phyloP scores from a whole-genome alignment of 2,329 filamentous ascomycete species.

The Botrytis galanthina region DNA sequence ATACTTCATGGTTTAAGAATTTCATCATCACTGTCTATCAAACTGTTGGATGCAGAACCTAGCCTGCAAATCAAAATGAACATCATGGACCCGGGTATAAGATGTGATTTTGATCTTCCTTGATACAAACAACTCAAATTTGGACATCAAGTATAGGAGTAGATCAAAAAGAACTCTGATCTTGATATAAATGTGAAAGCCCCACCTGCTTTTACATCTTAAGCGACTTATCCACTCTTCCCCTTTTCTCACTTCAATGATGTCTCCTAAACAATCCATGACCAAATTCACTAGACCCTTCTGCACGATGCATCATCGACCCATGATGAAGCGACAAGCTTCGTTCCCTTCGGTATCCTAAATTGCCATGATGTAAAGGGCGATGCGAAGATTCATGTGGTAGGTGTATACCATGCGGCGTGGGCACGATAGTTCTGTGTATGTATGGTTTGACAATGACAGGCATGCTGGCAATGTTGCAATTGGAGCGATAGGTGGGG shows the following conservation, averaged over 20 bases:
- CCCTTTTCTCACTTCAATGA: not conserved
- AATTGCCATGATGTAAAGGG: not conserved
- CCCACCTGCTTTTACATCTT: not conserved
- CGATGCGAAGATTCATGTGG: not conserved
- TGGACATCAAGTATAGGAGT: not conserved
- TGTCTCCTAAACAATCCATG: not conserved
- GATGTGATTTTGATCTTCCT: not conserved
- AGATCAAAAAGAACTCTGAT: not conserved
- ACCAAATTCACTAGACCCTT: not conserved
- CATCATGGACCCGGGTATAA: rapidly evolving
- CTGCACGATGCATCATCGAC: not conserved
- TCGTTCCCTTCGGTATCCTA: no score
- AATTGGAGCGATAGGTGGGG: not conserved
- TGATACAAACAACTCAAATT: not conserved
- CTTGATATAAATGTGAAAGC: not conserved
- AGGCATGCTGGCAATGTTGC: not conserved
- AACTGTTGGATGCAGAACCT: not conserved
- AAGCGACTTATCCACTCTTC: not conserved
- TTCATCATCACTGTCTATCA: not conserved
- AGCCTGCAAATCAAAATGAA: not conserved
- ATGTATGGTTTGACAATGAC: not conserved
- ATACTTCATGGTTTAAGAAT: not conserved
- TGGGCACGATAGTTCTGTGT: not conserved
- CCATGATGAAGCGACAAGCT: not conserved
- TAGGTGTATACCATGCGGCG: not conserved